Percentiles rank a stretch among this genome's conserved stretches.
Conservation (phyloP, 2,329 filamentous ascomycete species). For the Rugonectria rugulosa region DNA sequence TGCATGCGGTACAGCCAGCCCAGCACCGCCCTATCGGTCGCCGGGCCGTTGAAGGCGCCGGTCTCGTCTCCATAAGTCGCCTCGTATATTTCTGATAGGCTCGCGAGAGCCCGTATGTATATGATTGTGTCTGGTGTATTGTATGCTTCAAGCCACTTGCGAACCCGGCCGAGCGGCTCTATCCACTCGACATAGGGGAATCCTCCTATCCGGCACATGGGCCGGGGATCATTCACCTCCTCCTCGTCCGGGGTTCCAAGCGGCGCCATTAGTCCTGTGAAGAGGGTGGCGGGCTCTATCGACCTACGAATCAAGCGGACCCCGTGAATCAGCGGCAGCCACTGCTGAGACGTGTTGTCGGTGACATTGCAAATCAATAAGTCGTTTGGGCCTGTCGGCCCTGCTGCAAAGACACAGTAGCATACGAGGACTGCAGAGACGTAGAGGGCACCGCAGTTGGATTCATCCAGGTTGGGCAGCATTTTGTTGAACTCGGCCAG, state of each 20-base stretch:
- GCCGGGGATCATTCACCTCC: constrained; percentile 26
- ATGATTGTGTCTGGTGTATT: constrained; percentile 36
- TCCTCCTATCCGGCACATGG: constrained; percentile 31
- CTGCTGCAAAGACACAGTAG: constrained; percentile 42
- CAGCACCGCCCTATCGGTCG: constrained; percentile 32
- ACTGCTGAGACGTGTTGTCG: constrained; percentile 32
- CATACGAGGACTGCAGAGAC: constrained; percentile 39
- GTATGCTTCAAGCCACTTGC: constrained; percentile 34
- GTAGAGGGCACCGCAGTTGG: constrained; percentile 42
- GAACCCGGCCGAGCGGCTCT: constrained; percentile 30
- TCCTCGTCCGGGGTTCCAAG: constrained; percentile 24
- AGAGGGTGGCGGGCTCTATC: constrained; percentile 38
- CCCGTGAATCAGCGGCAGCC: constrained; percentile 38
- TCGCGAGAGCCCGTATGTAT: constrained; percentile 32
- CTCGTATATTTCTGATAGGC: constrained; percentile 37
- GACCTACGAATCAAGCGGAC: constrained; percentile 35
- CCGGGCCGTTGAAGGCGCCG: constrained; percentile 26
- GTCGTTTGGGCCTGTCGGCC: constrained; percentile 38
- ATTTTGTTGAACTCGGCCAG: constrained; percentile 36
- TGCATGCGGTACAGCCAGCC: constrained; percentile 41
- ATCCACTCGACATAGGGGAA: constrained; percentile 35
- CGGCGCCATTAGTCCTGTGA: constrained; percentile 38
- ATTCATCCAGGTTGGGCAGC: constrained; percentile 33
- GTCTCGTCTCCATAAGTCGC: constrained; percentile 34
- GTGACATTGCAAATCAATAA: constrained; percentile 39